Conservation (phyloP, 768 basidiomycete species). For the Lactifluus piperatus region DNA sequence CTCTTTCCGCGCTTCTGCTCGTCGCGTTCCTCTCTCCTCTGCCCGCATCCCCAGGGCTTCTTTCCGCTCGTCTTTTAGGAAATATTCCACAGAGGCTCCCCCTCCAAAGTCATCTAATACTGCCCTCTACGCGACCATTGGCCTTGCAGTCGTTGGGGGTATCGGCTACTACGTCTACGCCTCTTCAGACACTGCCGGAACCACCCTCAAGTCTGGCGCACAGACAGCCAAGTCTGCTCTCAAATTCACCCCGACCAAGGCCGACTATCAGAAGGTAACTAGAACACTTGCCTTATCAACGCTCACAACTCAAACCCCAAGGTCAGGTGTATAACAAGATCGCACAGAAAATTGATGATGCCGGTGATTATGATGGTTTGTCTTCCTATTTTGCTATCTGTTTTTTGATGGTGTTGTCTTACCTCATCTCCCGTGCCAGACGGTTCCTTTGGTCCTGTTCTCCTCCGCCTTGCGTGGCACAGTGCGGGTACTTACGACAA, state of each 20-base stretch:
- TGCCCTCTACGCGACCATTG: constrained; percentile 51
- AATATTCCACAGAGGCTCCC: constrained; percentile 47
- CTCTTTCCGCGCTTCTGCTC: constrained; percentile 14
- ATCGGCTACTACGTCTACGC: constrained; percentile 55
- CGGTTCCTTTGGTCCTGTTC: constrained; percentile 80
- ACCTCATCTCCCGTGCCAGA: constrained; percentile 36
- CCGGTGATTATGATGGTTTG: constrained; percentile 78
- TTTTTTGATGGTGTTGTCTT: constrained; percentile 7
- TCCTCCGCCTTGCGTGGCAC: constrained; percentile 92
- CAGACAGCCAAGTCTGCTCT: constrained; percentile 55
- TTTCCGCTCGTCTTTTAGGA: constrained; percentile 41
- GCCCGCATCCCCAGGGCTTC: constrained; percentile 10
- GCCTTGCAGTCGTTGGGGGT: constrained; percentile 48
- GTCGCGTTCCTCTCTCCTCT: constrained; percentile 16
- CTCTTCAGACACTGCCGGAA: constrained; percentile 40
- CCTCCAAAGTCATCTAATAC: constrained; percentile 44
- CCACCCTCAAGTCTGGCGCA: constrained; percentile 50
- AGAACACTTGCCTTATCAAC: neutral
- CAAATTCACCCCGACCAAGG: constrained; percentile 67
- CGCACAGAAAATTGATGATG: constrained; percentile 62
- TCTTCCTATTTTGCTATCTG: constrained; percentile 4
- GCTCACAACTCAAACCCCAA: neutral
- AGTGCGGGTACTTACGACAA: constrained; percentile 90
- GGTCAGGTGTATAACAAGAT: constrained; percentile 83
- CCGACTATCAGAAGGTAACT: constrained; percentile 82